Percentiles rank a stretch among this genome's conserved stretches.
Conservation (phyloP, 2,329 filamentous ascomycete species). For the Tolypocladium pustulatum region DNA sequence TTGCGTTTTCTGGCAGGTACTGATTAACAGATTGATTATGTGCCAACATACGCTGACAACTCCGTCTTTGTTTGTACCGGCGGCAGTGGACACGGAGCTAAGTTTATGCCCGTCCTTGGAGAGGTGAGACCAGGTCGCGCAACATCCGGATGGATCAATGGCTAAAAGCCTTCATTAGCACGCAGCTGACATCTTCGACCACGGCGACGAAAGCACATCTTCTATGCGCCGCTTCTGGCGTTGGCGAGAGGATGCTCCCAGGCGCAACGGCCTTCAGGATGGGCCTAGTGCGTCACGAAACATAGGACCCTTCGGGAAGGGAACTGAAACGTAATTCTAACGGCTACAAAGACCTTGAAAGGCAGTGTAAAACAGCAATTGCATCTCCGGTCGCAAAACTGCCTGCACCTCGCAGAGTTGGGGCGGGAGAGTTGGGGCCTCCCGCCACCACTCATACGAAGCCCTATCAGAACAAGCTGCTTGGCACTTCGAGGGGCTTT, state of each 20-base stretch:
- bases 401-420: no score
- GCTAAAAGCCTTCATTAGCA: conserved; percentile 9
- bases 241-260: conserved; percentile 14
- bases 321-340: background rate
- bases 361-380: no score
- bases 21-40: conserved; percentile 17
- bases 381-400: no score
- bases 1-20: background rate
- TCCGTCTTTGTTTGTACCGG: conserved; percentile 23
- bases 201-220: conserved; percentile 13
- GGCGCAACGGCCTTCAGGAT: conserved; percentile 19
- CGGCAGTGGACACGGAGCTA: conserved; percentile 24
- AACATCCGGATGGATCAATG: background rate
- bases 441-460: no score
- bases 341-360: no score
- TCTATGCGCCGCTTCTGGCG: conserved; percentile 19
- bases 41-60: conserved; percentile 16
- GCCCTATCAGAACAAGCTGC: no score
- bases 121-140: conserved; percentile 8
- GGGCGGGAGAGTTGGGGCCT: no score
- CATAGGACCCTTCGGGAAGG: conserved; percentile 1
- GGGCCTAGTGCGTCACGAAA: conserved; percentile 15
- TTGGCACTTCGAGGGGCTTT: no score
- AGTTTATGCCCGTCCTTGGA: conserved; percentile 23
- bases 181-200: conserved; percentile 19